A percentile compares a stretch with the other conserved stretches of the same genome.
phyloP scores from a whole-genome alignment of 495 filamentous ascomycete genomes.

The Clavariopsis aquatica region DNA sequence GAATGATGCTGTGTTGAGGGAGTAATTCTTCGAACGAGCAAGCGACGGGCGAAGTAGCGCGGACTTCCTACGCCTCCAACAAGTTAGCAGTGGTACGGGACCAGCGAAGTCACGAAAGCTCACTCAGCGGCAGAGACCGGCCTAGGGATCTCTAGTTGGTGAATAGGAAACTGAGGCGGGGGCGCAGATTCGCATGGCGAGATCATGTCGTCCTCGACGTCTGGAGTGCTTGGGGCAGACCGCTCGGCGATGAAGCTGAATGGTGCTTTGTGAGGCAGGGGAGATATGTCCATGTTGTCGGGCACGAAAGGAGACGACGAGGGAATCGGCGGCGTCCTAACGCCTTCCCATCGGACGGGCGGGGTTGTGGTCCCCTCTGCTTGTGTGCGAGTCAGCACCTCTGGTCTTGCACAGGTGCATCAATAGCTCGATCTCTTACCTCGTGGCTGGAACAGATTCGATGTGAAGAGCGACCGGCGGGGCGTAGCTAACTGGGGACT shows the following conservation, averaged over 20 bases:
- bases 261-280: slow-evolving; percentile 83
- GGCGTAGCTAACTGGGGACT: slow-evolving; percentile 92
- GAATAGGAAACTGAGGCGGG: slow-evolving; percentile 16
- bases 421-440: slow-evolving; percentile 58
- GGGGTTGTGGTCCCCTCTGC: slow-evolving; percentile 78
- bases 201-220: slow-evolving; percentile 48
- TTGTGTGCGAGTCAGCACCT: slow-evolving; percentile 27
- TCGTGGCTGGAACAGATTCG: slow-evolving; percentile 67
- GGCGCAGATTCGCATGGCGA: slow-evolving; percentile 35
- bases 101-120: slow-evolving; percentile 6
- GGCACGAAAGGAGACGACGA: slow-evolving; percentile 78
- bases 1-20: slow-evolving; percentile 53
- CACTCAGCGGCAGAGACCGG: slow-evolving; percentile 43
- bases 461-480: slow-evolving; percentile 87
- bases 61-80: slow-evolving; percentile 57
- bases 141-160: slow-evolving; percentile 32
- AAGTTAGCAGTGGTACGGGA: slow-evolving; percentile 9
- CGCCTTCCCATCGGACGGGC: slow-evolving; percentile 66
- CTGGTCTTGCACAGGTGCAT: neutral
- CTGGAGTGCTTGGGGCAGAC: slow-evolving; percentile 63
- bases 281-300: slow-evolving; percentile 92
- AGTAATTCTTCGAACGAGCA: slow-evolving; percentile 59
- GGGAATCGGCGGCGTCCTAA: slow-evolving; percentile 81
- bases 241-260: slow-evolving; percentile 59
- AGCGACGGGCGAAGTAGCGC: slow-evolving; percentile 63